Evolutionary conservation across 2,329 filamentous ascomycete species (phyloP).

Genomic region (Biscogniauxia mediterranea): DNA sequence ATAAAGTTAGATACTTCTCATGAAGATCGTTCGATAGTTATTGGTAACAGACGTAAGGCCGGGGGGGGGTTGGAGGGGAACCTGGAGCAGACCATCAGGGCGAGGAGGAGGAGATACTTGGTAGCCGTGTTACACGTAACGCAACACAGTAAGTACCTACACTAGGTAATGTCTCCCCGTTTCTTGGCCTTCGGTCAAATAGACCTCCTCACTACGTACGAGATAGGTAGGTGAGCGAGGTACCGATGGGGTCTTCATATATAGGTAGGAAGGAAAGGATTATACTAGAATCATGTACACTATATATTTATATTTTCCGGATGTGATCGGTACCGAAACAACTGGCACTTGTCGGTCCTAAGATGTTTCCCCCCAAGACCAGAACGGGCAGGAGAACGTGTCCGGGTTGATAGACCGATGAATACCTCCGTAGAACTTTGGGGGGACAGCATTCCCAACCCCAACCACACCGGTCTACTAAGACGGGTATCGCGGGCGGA

Average conservation of each 20-base stretch:
- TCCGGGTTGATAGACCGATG: slow-evolving; percentile 15
- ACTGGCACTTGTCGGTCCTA: background rate
- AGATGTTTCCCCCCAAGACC: slow-evolving; percentile 9
- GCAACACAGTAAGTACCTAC: slow-evolving; percentile 2
- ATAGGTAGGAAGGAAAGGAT: background rate
- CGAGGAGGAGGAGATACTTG: slow-evolving; percentile 7
- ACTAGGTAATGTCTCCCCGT: background rate
- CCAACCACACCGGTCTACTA: slow-evolving; percentile 19
- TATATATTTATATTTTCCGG: background rate
- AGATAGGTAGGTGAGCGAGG: slow-evolving; percentile 2
- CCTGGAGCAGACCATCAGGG: slow-evolving; percentile 1
- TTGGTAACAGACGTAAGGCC: slow-evolving; percentile 18
- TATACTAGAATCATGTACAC: background rate
- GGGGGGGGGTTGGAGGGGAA: background rate
- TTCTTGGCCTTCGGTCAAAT: slow-evolving; percentile 9
- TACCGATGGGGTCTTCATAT: background rate
- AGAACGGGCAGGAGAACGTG: slow-evolving; percentile 17
- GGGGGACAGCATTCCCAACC: background rate
- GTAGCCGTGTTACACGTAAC: slow-evolving; percentile 19
- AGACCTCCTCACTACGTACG: slow-evolving; percentile 3
- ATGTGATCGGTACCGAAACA: background rate
- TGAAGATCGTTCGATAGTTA: slow-evolving; percentile 21
- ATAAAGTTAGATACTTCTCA: slow-evolving; percentile 20
- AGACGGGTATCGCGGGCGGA: background rate
- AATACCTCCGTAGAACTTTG: background rate